Percentiles rank a stretch among this genome's conserved stretches.
Conservation (phyloP, 202 grass and related monocot species). For the Setaria italica region DNA sequence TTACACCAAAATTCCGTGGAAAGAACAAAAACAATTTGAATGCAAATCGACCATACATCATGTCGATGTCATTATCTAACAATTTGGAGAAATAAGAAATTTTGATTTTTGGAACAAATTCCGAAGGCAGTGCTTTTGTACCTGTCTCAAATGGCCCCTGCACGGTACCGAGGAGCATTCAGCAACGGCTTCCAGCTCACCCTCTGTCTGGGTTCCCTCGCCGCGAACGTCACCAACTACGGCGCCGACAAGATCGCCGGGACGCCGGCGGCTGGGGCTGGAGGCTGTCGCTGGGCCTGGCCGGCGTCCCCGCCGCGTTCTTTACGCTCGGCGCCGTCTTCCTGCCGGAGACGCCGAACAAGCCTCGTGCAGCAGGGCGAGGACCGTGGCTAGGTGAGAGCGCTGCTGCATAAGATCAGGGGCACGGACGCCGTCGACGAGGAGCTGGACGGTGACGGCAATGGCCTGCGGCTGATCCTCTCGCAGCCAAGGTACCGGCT, state of each 20-base stretch:
- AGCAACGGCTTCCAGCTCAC: slow-evolving; percentile 70
- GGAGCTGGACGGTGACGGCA: slow-evolving; percentile 30
- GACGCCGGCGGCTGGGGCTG: slow-evolving; percentile 55
- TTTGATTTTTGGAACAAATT: background rate
- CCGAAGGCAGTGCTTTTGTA: slow-evolving; percentile 64
- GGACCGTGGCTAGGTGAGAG: slow-evolving; percentile 17
- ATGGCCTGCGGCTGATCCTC: slow-evolving; percentile 25
- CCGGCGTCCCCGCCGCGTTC: slow-evolving; percentile 50
- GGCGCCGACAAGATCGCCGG: slow-evolving; percentile 52
- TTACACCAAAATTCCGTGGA: background rate
- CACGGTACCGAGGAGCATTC: slow-evolving; percentile 58
- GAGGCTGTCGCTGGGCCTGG: slow-evolving; percentile 58
- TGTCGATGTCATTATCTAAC: background rate
- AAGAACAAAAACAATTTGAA: background rate
- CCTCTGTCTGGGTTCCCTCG: slow-evolving; percentile 47
- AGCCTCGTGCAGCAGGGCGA: slow-evolving; percentile 61
- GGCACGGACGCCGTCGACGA: slow-evolving; percentile 44
- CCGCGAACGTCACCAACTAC: slow-evolving; percentile 56
- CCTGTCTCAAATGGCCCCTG: slow-evolving; percentile 65
- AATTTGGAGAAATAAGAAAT: background rate
- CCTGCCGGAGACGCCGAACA: slow-evolving; percentile 71
- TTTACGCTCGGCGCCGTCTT: slow-evolving; percentile 61
- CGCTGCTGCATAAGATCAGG: slow-evolving; percentile 53
- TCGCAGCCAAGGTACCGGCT: slow-evolving; percentile 39
- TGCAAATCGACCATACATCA: background rate